These are phyloP conservation scores for Linum lewisii DNA, from an alignment of 345 rosid genomes.

Conservation along the genomic window DNA sequence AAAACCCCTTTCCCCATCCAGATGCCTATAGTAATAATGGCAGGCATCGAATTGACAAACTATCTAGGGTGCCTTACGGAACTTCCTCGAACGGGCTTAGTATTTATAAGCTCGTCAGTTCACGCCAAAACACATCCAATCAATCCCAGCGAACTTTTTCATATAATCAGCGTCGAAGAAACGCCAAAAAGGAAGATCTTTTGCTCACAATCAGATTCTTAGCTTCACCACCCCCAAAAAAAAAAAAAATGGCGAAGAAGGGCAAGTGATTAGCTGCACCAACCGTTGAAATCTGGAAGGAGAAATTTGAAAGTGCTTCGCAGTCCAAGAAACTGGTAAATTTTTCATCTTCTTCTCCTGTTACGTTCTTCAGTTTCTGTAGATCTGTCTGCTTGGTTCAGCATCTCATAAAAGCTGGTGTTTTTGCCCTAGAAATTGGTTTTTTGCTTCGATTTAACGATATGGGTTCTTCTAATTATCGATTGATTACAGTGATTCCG, in stretches of 20 bases:
- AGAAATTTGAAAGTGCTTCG: conserved; percentile 15
- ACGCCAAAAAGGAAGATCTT: not conserved
- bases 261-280: conserved; percentile 27
- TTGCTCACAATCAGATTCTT: not conserved
- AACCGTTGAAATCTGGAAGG: conserved; percentile 24
- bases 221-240: not conserved
- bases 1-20: too few species aligned
- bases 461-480: too few species aligned
- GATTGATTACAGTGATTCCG: not conserved
- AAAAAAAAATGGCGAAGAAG: conserved; percentile 23
- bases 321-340: conserved; percentile 22
- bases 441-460: too few species aligned
- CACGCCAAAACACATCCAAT: too few species aligned
- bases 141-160: too few species aligned
- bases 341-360: not conserved
- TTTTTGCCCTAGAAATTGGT: too few species aligned
- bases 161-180: not conserved
- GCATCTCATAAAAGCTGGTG: too few species aligned
- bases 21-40: too few species aligned
- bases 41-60: too few species aligned
- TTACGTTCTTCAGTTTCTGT: not conserved
- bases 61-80: too few species aligned
- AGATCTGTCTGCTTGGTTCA: not conserved
- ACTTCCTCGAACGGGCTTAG: too few species aligned
- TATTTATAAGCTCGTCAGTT: too few species aligned